A percentile compares a stretch with the other conserved stretches of the same genome.
Evolutionary conservation across 1,139 yeast species (phyloP).

Genomic region (Meyerozyma athensensis): DNA sequence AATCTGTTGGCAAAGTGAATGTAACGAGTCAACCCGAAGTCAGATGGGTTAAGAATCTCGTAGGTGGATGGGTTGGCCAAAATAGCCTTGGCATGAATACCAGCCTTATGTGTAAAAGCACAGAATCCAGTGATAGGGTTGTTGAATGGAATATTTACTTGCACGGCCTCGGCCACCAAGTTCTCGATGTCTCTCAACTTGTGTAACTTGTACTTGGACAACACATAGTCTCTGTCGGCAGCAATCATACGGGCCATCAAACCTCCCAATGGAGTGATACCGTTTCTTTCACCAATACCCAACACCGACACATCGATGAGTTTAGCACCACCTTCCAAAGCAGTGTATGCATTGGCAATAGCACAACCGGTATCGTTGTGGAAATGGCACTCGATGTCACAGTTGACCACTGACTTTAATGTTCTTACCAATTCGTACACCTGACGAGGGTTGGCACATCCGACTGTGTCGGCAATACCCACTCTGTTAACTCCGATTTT

Average conservation of each 20-base stretch:
- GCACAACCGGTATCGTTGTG: conserved; percentile 99
- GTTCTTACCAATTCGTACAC: conserved; percentile 95
- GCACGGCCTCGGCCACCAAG: conserved; percentile 95
- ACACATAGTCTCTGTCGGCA: conserved; percentile 94
- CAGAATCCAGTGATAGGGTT: conserved; percentile 99
- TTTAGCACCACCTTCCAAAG: conserved; percentile 96
- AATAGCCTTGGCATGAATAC: conserved; percentile 98
- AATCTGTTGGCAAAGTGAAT: conserved; percentile 96
- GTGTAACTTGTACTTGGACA: conserved; percentile 92
- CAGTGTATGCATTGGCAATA: conserved; percentile 96
- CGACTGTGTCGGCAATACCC: conserved; percentile 99
- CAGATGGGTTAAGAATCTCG: conserved; percentile 91
- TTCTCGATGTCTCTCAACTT: conserved; percentile 94
- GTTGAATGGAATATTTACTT: conserved; percentile 95
- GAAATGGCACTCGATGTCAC: conserved; percentile 98
- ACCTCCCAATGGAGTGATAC: conserved; percentile 96
- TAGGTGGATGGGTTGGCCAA: conserved; percentile 97
- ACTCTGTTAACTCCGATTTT: conserved; percentile 98
- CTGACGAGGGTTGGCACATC: conserved; percentile 98
- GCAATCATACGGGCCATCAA: conserved; percentile 99
- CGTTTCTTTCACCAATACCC: conserved; percentile 99
- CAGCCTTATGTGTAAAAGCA: conserved; percentile 99
- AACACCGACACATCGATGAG: conserved; percentile 92
- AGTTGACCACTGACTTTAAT: conserved; percentile 85
- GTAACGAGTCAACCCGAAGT: conserved; percentile 91